Evolutionary conservation across 169 alveolate genomes (phyloP).

Genomic region (Babesia ovata): DNA sequence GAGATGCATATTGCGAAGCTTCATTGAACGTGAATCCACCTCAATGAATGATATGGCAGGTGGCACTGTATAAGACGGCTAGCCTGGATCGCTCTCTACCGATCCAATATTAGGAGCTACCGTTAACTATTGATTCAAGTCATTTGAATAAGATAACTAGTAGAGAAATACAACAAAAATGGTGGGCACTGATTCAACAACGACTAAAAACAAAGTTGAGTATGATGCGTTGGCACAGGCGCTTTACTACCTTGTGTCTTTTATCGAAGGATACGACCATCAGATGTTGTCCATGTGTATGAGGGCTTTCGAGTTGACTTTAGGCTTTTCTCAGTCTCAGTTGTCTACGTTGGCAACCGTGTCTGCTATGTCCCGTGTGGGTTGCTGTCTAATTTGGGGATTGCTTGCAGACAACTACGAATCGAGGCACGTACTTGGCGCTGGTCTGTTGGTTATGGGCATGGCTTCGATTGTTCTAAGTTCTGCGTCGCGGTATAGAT

Average conservation of each 20-base stretch:
- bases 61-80: no score
- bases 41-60: no score
- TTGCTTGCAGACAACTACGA: conserved; percentile 84
- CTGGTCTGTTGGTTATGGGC: conserved; percentile 86
- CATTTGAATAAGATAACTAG: no score
- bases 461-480: conserved; percentile 80
- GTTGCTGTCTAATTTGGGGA: conserved; percentile 89
- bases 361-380: conserved; percentile 82
- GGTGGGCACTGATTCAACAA: background rate
- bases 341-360: conserved; percentile 82
- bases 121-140: no score
- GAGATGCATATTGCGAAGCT: no score
- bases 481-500: conserved; percentile 14
- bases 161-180: no score
- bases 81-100: no score
- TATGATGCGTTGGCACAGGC: background rate
- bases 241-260: conserved; percentile 9
- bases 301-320: conserved; percentile 87
- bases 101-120: no score
- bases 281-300: conserved; percentile 42
- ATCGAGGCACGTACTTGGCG: conserved; percentile 81
- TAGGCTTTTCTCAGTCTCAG: conserved; percentile 80
- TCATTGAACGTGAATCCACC: no score
- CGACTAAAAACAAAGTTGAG: background rate
- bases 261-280: conserved; percentile 19